phyloP scores from a whole-genome alignment of 352 stramenopile species.

The Phytophthora pini region DNA sequence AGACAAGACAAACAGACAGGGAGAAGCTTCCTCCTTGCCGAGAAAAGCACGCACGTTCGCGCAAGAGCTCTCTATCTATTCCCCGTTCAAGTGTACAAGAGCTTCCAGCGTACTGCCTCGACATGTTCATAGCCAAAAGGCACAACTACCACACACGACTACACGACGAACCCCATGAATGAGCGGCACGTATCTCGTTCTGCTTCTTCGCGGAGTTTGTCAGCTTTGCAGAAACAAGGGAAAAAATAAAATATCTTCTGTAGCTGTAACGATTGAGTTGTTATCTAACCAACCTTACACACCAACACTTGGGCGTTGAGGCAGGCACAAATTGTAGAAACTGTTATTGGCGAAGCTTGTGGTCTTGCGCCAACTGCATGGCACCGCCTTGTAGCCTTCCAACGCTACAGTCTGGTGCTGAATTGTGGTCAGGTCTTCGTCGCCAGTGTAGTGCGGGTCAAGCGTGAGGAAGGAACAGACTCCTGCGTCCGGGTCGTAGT shows the following conservation, averaged over 20 bases:
- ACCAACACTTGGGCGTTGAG: constrained; percentile 54
- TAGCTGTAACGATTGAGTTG: constrained; percentile 32
- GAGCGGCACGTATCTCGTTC: constrained; percentile 16
- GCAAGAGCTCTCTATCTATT: constrained; percentile 45
- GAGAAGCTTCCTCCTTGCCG: constrained; percentile 11
- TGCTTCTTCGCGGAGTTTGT: constrained; percentile 13
- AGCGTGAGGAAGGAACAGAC: constrained; percentile 83
- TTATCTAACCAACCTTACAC: constrained; percentile 20
- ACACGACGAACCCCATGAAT: constrained; percentile 19
- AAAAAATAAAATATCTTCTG: constrained; percentile 49
- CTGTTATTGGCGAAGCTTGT: constrained; percentile 60
- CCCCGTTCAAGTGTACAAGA: constrained; percentile 37
- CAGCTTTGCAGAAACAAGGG: constrained; percentile 36
- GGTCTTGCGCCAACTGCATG: constrained; percentile 72
- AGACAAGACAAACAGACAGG: constrained; percentile 36
- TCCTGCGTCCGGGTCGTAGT: constrained; percentile 64
- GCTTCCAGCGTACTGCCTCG: constrained; percentile 31
- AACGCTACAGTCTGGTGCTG: constrained; percentile 63
- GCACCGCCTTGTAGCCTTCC: constrained; percentile 80
- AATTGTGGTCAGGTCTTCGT: constrained; percentile 72
- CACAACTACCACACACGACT: constrained; percentile 21
- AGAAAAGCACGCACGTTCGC: constrained; percentile 36
- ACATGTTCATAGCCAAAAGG: constrained; percentile 40
- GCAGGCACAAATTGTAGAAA: constrained; percentile 85
- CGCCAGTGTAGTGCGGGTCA: constrained; percentile 82